Conservation (phyloP, 306 rosid genomes). For the Abrus pulchellus region DNA sequence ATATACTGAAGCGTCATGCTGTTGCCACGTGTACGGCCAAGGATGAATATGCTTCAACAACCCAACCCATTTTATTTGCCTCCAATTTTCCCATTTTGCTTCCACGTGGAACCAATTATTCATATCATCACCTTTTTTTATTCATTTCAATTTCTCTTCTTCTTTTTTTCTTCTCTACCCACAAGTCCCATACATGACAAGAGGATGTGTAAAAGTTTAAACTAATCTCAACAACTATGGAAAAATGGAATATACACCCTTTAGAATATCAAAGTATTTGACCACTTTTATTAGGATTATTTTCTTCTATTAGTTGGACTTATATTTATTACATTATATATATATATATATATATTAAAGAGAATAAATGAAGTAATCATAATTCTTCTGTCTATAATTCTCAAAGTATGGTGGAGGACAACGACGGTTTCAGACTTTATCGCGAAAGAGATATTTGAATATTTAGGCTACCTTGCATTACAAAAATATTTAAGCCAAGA, state of each 20-base stretch:
- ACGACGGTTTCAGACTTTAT: not conserved
- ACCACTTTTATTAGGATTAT: not conserved
- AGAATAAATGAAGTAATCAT: conserved; percentile 13
- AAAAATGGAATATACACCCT: not conserved
- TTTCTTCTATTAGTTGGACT: not conserved
- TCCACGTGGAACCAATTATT: not conserved
- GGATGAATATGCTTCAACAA: conserved; percentile 21
- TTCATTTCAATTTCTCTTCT: not conserved
- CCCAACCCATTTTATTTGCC: conserved; percentile 1
- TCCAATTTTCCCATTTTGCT: not conserved
- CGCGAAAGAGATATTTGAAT: conserved; percentile 6
- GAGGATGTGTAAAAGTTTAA: not conserved
- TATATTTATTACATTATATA: not conserved
- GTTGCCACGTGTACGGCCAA: conserved; percentile 43
- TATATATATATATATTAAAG: not conserved
- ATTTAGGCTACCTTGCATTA: not conserved
- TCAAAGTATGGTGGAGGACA: conserved; percentile 9
- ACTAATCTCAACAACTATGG: conserved; percentile 15
- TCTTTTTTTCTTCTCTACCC: not conserved
- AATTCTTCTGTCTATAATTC: not conserved
- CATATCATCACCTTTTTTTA: not conserved
- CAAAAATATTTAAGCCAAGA: not conserved
- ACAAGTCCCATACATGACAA: not conserved
- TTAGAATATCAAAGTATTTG: conserved; percentile 1
- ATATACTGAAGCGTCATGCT: not conserved